Percentiles rank a stretch among this genome's conserved stretches.
These are phyloP conservation scores for Lignosus rhinocerotis DNA, from an alignment of 1,284 basidiomycete genomes.

Conservation along the genomic window DNA sequence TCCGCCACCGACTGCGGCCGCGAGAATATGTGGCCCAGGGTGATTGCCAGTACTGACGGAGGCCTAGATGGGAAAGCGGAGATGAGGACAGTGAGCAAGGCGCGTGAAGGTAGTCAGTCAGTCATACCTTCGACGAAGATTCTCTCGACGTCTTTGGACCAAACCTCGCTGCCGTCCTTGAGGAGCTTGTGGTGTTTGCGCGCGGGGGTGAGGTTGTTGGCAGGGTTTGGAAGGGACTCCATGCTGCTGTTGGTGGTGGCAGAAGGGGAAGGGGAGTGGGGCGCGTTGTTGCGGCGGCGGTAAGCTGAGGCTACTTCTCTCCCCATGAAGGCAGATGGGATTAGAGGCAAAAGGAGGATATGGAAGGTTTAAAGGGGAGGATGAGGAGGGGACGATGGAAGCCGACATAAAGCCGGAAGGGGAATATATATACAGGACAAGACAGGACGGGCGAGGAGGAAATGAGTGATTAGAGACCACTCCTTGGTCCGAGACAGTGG, in stretches of 20 bases:
- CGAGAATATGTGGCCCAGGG: constrained; percentile 77
- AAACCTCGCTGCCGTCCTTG: constrained; percentile 81
- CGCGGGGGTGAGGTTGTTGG: constrained; percentile 66
- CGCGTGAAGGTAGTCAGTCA: not conserved
- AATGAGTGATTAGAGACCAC: constrained; percentile 1
- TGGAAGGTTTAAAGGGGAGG: constrained; percentile 34
- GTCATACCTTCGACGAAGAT: constrained; percentile 70
- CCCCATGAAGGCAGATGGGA: constrained; percentile 23
- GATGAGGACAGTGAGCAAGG: constrained; percentile 8
- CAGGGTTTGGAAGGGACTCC: constrained; percentile 24
- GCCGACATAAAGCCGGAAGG: constrained; percentile 29
- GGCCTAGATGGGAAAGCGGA: constrained; percentile 43
- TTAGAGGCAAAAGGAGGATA: constrained; percentile 22
- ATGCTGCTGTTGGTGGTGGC: constrained; percentile 31
- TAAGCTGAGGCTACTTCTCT: constrained; percentile 32
- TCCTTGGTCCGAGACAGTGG: too few relatives aligned
- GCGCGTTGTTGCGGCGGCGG: constrained; percentile 27
- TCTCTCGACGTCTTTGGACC: constrained; percentile 74
- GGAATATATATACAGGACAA: constrained; percentile 31
- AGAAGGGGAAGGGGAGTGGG: constrained; percentile 24
- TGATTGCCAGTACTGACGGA: constrained; percentile 74
- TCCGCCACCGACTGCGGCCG: constrained; percentile 76
- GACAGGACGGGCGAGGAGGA: constrained; percentile 2
- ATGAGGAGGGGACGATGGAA: constrained; percentile 19
- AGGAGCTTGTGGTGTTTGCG: constrained; percentile 81